Base-by-base conservation (phyloP, 108 stramenopile species). In the Nitzschia inconspicua region DNA sequence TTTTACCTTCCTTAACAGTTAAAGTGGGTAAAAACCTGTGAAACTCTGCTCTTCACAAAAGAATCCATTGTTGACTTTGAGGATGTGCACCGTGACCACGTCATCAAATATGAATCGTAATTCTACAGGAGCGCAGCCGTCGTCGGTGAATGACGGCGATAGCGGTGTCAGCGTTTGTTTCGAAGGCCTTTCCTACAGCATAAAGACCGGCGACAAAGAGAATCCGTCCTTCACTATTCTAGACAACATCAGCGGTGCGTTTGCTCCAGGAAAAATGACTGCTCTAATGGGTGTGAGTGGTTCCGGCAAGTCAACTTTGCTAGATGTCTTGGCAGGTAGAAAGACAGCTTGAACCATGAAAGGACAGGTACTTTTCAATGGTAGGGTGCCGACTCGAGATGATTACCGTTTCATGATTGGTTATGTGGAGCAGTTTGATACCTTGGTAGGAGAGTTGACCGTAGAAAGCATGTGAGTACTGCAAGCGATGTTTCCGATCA, bases 361-460 rank as follows among this genome's bases (percentile, higher is more conserved):
- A 31, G 79, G 79, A 20, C 30, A 29, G 18, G 67, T 79, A 26
- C 58, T 54, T 32, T 59, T 80, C 40, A 77, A 79, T 47, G 65
- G 60, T 20, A 73, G 44, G 18, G 4, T 29, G 3, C 60, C 78
- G 10, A 62, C 51, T 40, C 73, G 70, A 52, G 73, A 68, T 37
- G 63, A 75, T 55, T 74, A 82, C 58, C 40, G 65, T 20, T 55
- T 63, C 25, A 52, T 27, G 9, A 58, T 75, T 6, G 80, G 73
- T 3, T 81, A 81, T 36, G 79, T 84, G 22, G 77, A 77, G 34
- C 83, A 84, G 36, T 34, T 59, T 32, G 83, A 84, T 61, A 39
- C 65, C 4, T 70, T 84, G 46, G 62, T 79, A 29, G 77, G 70
- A 8, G 72, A 80, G 48, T 61, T 75, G 44, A 84, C 83, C 32